A percentile compares a stretch with the other conserved stretches of the same genome.
Conservation (phyloP, 495 filamentous ascomycete species). For the Monascus purpureus region DNA sequence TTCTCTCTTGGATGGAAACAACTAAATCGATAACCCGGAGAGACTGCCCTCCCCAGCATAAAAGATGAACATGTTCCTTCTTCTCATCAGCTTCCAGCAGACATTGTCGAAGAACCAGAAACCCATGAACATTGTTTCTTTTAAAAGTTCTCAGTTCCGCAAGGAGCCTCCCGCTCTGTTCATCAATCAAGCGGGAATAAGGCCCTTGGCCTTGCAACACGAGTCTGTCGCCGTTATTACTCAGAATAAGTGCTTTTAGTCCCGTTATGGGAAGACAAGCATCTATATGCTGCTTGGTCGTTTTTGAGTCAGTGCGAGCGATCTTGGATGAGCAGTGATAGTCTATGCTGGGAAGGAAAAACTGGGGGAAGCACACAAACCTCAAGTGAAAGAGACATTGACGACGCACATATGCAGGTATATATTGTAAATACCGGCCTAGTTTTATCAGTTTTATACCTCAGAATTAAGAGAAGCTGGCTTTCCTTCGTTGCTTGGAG, state of each 20-base stretch:
- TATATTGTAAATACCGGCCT: slow-evolving; percentile 1
- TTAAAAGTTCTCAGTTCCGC: slow-evolving; percentile 20
- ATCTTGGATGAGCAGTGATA: too few species aligned
- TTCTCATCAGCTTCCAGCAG: slow-evolving; percentile 8
- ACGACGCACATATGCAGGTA: slow-evolving; percentile 7
- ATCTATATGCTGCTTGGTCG: slow-evolving; percentile 23
- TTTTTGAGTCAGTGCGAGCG: slow-evolving; percentile 7
- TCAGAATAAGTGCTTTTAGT: slow-evolving; percentile 18
- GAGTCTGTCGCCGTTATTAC: slow-evolving; percentile 6
- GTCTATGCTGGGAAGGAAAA: too few species aligned
- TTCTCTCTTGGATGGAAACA: slow-evolving; percentile 7
- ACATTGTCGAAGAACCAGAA: slow-evolving; percentile 13
- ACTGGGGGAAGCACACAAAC: slow-evolving; percentile 10
- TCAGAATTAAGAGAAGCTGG: neutral
- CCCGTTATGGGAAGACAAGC: slow-evolving; percentile 32
- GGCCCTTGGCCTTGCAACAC: slow-evolving; percentile 31
- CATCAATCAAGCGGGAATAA: slow-evolving; percentile 23
- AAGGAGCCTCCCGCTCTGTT: slow-evolving; percentile 16
- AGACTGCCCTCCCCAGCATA: slow-evolving; percentile 63
- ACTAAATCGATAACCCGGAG: slow-evolving; percentile 44
- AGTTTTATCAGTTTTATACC: slow-evolving; percentile 2
- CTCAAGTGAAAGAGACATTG: slow-evolving; percentile 24
- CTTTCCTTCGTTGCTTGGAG: slow-evolving; percentile 5
- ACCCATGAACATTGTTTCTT: slow-evolving; percentile 30
- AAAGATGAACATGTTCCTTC: slow-evolving; percentile 27